These are phyloP conservation scores for Kalmusia sp. DNA, from an alignment of 2,329 filamentous ascomycete genomes.

Conservation along the genomic window DNA sequence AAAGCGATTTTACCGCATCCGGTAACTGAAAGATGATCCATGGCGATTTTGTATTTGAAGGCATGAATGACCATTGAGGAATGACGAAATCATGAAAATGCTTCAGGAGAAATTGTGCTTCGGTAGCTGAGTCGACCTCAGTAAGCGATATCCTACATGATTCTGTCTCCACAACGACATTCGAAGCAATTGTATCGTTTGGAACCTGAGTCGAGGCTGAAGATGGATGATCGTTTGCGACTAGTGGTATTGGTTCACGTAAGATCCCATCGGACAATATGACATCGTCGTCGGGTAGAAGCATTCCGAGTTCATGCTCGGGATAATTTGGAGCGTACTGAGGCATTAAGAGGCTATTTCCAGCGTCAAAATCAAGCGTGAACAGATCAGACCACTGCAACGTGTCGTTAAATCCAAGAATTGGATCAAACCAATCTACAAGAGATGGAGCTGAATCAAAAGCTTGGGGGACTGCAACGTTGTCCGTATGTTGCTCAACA, in stretches of 20 bases:
- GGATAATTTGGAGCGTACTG: not conserved
- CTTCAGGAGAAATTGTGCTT: conserved; percentile 17
- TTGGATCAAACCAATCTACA: conserved; percentile 8
- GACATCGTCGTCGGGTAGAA: not conserved
- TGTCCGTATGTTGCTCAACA: not conserved
- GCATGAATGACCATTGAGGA: conserved; percentile 14
- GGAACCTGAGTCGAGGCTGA: not conserved
- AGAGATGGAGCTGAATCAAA: not conserved
- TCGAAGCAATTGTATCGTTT: not conserved
- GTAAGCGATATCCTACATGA: not conserved
- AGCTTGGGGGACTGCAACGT: not conserved
- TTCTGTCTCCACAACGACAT: not conserved
- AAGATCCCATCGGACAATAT: not conserved
- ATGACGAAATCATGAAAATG: conserved; percentile 15
- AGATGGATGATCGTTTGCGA: not conserved
- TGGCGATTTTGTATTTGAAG: conserved; percentile 9
- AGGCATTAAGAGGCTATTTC: conserved; percentile 5
- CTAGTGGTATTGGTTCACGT: not conserved
- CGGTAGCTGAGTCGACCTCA: conserved; percentile 9
- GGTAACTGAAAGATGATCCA: conserved; percentile 16
- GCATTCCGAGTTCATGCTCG: not conserved
- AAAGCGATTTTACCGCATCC: conserved; percentile 8
- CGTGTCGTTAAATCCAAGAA: conserved; percentile 3
- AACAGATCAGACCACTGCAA: conserved; percentile 15
- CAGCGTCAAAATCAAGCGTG: conserved; percentile 4